Evolutionary conservation across 2,329 filamentous ascomycete species (phyloP).

Genomic region (Hypoxylon sp.): DNA sequence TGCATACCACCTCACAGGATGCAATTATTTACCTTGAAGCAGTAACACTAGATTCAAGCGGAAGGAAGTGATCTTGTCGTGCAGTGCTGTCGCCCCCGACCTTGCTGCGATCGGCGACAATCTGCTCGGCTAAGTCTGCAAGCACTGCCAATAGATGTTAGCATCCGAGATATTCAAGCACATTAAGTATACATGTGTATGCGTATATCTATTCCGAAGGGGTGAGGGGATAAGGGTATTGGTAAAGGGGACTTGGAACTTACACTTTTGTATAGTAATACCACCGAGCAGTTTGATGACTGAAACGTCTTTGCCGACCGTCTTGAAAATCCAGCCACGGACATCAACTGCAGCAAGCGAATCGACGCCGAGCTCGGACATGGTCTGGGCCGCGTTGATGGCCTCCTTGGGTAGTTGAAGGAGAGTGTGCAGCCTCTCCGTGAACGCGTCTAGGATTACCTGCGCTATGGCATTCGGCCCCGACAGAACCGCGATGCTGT

Average conservation of each 20-base stretch:
- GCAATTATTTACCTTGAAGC: background rate
- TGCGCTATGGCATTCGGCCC: slow-evolving; percentile 46
- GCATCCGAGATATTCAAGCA: background rate
- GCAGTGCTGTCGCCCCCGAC: background rate
- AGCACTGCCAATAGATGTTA: slow-evolving; percentile 32
- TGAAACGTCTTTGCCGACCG: slow-evolving; percentile 53
- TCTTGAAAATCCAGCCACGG: slow-evolving; percentile 57
- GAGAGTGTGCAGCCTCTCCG: slow-evolving; percentile 51
- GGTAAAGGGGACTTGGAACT: slow-evolving; percentile 23
- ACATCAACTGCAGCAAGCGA: slow-evolving; percentile 61
- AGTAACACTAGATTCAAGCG: too few relatives aligned
- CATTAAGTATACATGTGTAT: background rate
- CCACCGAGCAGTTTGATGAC: slow-evolving; percentile 55
- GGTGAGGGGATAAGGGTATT: background rate
- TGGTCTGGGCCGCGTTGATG: slow-evolving; percentile 53
- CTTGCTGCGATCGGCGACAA: slow-evolving; percentile 23
- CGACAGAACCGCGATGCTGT: slow-evolving; percentile 49
- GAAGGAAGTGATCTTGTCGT: background rate
- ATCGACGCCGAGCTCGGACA: slow-evolving; percentile 60
- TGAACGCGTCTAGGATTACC: slow-evolving; percentile 52
- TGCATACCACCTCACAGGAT: background rate
- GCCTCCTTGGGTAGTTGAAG: slow-evolving; percentile 53
- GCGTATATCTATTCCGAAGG: background rate
- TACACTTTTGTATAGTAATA: slow-evolving; percentile 48
- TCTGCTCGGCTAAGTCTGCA: slow-evolving; percentile 31